Evolutionary conservation across 345 rosid genomes (phyloP).

Genomic region (Excoecaria agallocha): DNA sequence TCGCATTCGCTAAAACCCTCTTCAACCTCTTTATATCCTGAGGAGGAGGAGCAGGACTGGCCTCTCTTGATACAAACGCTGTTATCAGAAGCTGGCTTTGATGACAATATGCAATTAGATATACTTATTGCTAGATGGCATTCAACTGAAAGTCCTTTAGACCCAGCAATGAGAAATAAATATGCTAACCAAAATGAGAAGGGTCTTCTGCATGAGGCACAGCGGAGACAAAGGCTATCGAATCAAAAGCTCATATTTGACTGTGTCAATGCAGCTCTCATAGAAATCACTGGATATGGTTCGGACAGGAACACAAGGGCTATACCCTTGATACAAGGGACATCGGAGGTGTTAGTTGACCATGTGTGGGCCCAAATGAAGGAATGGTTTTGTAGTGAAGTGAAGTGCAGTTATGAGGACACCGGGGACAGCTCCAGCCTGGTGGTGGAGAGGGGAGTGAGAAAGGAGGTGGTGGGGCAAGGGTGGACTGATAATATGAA

Average conservation of each 20-base stretch:
- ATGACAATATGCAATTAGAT: constrained; percentile 33
- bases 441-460: constrained; percentile 62
- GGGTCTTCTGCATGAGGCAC: constrained; percentile 63
- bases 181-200: constrained; percentile 41
- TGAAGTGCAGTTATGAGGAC: constrained; percentile 29
- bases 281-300: constrained; percentile 40
- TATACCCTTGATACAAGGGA: constrained; percentile 20
- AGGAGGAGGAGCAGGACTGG: constrained; percentile 67
- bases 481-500: constrained; percentile 56
- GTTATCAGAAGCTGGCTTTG: constrained; percentile 54
- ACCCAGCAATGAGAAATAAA: constrained; percentile 63
- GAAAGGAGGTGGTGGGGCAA: constrained; percentile 68
- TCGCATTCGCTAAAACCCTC: constrained; percentile 38
- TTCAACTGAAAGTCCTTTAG: constrained; percentile 73
- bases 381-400: constrained; percentile 54
- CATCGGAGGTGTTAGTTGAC: constrained; percentile 42
- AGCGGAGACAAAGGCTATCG: constrained; percentile 61
- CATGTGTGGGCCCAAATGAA: constrained; percentile 63
- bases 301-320: constrained; percentile 28
- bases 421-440: constrained; percentile 57
- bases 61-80: constrained; percentile 49
- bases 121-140: constrained; percentile 53
- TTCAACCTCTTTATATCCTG: constrained; percentile 23
- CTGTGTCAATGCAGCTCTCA: constrained; percentile 61
- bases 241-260: constrained; percentile 66